phyloP scores from a whole-genome alignment of 2,329 filamentous ascomycete genomes.

The Cladosporium sp. region DNA sequence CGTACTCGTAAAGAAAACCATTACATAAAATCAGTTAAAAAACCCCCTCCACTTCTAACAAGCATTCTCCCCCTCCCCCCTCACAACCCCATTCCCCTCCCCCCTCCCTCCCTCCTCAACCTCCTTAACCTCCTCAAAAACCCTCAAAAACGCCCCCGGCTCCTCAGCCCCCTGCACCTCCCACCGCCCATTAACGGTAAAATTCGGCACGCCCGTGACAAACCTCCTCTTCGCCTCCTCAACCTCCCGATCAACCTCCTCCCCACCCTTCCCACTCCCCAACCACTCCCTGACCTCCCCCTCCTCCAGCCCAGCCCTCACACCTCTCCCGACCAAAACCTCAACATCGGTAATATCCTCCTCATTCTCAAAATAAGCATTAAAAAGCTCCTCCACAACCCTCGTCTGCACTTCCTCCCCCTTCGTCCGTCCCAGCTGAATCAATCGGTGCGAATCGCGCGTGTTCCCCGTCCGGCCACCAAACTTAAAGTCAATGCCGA shows the following conservation, averaged over 20 bases:
- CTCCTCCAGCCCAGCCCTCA: constrained; percentile 40
- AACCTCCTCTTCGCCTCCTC: constrained; percentile 41
- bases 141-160: constrained; percentile 58
- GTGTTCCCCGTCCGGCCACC: constrained; percentile 70
- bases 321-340: constrained; percentile 38
- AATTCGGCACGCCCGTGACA: constrained; percentile 69
- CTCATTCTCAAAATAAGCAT: constrained; percentile 47
- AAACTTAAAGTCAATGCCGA: constrained; percentile 70
- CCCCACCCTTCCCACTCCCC: constrained; percentile 39
- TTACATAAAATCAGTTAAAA: too few species aligned
- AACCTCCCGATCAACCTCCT: constrained; percentile 45
- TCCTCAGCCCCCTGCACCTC: constrained; percentile 70
- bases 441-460: constrained; percentile 70
- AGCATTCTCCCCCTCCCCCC: constrained; percentile 15
- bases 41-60: too few species aligned
- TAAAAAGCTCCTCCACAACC: constrained; percentile 61
- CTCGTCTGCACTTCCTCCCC: constrained; percentile 51
- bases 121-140: constrained; percentile 59
- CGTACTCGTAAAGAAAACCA: too few species aligned
- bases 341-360: constrained; percentile 42
- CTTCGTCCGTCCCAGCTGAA: constrained; percentile 62
- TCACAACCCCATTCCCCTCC: constrained; percentile 8
- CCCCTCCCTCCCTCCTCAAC: constrained; percentile 23
- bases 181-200: constrained; percentile 64
- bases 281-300: constrained; percentile 42